These are phyloP conservation scores for Postia placenta DNA, from an alignment of 768 basidiomycete genomes.

Conservation along the genomic window DNA sequence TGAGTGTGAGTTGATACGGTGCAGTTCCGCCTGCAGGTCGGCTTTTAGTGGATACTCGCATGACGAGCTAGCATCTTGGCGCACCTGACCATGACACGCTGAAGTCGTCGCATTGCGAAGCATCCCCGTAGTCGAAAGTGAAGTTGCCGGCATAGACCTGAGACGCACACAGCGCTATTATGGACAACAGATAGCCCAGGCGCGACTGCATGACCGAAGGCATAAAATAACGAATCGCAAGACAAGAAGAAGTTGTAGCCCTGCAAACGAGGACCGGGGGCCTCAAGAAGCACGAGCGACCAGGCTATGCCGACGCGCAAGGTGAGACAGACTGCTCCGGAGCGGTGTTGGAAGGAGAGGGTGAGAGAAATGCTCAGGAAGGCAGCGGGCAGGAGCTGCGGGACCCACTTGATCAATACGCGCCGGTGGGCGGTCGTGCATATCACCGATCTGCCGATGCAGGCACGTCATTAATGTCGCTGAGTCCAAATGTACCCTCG, in stretches of 20 bases:
- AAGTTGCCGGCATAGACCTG: constrained; percentile 24
- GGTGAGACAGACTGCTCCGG: neutral
- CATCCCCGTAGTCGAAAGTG: constrained; percentile 45
- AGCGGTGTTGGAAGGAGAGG: neutral
- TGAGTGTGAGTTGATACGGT: constrained; percentile 44
- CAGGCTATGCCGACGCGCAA: neutral
- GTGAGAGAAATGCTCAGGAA: neutral
- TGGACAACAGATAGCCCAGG: constrained; percentile 14
- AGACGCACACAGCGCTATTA: constrained; percentile 17
- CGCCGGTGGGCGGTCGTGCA: neutral
- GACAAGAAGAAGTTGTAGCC: neutral
- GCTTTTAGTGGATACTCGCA: neutral
- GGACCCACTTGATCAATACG: neutral
- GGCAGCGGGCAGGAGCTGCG: neutral
- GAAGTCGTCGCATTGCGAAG: constrained; percentile 60
- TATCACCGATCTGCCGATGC: neutral
- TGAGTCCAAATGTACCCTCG: neutral
- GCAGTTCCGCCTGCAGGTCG: constrained; percentile 43
- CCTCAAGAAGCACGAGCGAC: neutral
- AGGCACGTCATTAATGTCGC: neutral
- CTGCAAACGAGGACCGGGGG: neutral
- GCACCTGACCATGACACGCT: constrained; percentile 58
- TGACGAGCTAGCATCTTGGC: constrained; percentile 8
- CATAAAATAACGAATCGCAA: neutral
- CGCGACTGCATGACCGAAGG: constrained; percentile 12